phyloP scores from a whole-genome alignment of 805 yeast species.

The Dipodascus geniculatus region DNA sequence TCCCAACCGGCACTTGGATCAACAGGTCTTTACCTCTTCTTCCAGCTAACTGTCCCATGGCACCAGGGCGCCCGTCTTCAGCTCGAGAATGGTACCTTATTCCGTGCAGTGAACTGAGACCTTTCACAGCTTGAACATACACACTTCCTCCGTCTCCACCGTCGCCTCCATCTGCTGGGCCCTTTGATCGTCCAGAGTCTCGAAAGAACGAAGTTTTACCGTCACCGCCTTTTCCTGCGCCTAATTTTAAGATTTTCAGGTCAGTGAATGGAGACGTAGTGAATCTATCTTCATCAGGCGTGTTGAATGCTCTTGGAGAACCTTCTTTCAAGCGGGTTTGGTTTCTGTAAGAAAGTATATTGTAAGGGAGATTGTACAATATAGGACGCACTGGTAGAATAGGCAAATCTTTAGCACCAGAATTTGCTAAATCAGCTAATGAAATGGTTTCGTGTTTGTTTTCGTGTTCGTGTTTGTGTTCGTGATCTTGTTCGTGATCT shows the following conservation, averaged over 20 bases:
- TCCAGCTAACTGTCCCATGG: constrained; percentile 75
- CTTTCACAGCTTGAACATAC: constrained; percentile 69
- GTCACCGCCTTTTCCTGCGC: constrained; percentile 80
- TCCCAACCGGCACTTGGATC: constrained; percentile 86
- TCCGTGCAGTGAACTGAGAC: constrained; percentile 59
- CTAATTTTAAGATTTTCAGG: constrained; percentile 50
- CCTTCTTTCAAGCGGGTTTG: constrained; percentile 3
- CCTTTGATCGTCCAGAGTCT: constrained; percentile 72
- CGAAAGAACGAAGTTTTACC: constrained; percentile 80
- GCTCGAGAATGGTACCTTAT: constrained; percentile 61
- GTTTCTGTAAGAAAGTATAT: constrained; percentile 11
- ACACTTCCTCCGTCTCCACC: constrained; percentile 91
- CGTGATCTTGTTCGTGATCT: neutral
- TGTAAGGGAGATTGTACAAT: constrained; percentile 14
- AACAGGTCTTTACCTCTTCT: constrained; percentile 66
- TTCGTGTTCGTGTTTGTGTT: neutral
- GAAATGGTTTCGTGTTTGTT: neutral
- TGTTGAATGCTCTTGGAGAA: neutral
- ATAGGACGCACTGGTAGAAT: neutral
- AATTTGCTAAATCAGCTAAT: neutral
- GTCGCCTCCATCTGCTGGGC: constrained; percentile 99
- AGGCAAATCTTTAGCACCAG: neutral
- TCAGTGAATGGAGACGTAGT: constrained; percentile 38
- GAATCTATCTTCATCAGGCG: neutral
- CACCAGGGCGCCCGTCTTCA: constrained; percentile 59